Evolutionary conservation across 2,329 filamentous ascomycete species (phyloP).

Genomic region (Paracamarosporium sp.): DNA sequence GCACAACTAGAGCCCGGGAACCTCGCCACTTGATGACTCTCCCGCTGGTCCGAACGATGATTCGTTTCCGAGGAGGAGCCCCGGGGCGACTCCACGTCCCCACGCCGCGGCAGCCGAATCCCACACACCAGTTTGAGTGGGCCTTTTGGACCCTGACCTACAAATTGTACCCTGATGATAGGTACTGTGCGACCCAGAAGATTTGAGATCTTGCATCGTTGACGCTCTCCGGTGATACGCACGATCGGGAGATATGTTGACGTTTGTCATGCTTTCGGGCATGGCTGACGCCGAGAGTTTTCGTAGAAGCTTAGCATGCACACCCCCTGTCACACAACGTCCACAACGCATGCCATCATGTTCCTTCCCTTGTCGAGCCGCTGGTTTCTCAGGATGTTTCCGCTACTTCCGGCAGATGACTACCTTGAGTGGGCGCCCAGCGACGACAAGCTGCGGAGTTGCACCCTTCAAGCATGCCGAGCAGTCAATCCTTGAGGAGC

Average conservation of each 20-base stretch:
- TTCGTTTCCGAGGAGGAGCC: background rate
- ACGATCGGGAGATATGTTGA: background rate
- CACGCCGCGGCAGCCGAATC: background rate
- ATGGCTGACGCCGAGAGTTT: slow-evolving; percentile 12
- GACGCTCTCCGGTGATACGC: background rate
- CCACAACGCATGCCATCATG: slow-evolving; percentile 11
- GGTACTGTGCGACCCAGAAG: background rate
- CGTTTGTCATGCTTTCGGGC: slow-evolving; percentile 12
- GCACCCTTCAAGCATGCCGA: background rate
- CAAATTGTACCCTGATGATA: no score
- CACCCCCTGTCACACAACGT: slow-evolving; percentile 8
- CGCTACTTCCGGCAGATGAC: slow-evolving; percentile 13
- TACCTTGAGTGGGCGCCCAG: background rate
- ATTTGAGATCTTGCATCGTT: background rate
- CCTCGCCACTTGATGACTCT: slow-evolving; percentile 1
- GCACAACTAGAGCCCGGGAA: background rate
- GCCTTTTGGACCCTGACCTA: slow-evolving; percentile 1
- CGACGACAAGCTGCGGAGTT: background rate
- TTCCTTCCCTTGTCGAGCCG: background rate
- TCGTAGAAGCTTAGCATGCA: slow-evolving; percentile 14
- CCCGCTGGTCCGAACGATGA: slow-evolving; percentile 30
- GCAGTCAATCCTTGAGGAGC: slow-evolving; percentile 1
- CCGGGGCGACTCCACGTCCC: background rate
- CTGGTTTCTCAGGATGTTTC: slow-evolving; percentile 18
- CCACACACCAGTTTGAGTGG: background rate